These are phyloP conservation scores for Lasiosphaeria ovina DNA, from an alignment of 495 filamentous ascomycete species.

Conservation along the genomic window DNA sequence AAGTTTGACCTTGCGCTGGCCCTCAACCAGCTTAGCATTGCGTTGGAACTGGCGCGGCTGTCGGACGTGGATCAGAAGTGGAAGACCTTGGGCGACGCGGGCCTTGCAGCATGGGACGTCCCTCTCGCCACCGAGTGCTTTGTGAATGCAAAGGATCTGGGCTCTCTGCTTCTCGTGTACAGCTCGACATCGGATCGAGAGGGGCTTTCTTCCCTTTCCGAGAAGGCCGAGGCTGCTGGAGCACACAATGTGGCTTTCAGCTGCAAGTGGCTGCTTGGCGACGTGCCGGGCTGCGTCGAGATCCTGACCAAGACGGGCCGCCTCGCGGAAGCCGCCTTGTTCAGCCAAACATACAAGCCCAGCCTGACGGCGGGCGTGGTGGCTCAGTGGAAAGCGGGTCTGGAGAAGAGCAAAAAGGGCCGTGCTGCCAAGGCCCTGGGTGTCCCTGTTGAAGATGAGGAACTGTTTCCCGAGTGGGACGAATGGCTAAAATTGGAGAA, in stretches of 20 bases:
- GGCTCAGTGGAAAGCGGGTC: constrained; percentile 70
- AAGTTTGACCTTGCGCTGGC: constrained; percentile 90
- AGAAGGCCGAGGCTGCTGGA: constrained; percentile 70
- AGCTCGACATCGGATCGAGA: constrained; percentile 73
- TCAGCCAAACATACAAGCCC: constrained; percentile 92
- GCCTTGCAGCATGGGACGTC: constrained; percentile 82
- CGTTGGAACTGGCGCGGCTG: constrained; percentile 76
- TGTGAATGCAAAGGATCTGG: constrained; percentile 80
- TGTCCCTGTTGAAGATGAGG: constrained; percentile 81
- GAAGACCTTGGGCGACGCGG: constrained; percentile 93
- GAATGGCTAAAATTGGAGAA: constrained; percentile 81
- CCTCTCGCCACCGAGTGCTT: constrained; percentile 90
- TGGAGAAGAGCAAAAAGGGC: constrained; percentile 78
- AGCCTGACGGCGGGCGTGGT: constrained; percentile 68
- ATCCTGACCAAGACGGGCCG: constrained; percentile 76
- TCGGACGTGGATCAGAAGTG: constrained; percentile 93
- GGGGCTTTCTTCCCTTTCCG: constrained; percentile 68
- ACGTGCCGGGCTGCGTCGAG: constrained; percentile 77
- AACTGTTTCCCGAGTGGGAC: constrained; percentile 94
- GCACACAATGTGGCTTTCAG: constrained; percentile 91
- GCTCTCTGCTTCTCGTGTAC: constrained; percentile 82
- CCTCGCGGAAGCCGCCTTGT: constrained; percentile 80
- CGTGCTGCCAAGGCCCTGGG: constrained; percentile 81
- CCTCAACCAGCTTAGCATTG: constrained; percentile 79
- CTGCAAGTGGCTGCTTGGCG: constrained; percentile 81